These are phyloP conservation scores for Moesziomyces parantarcticus DNA, from an alignment of 1,284 basidiomycete species.

Conservation along the genomic window DNA sequence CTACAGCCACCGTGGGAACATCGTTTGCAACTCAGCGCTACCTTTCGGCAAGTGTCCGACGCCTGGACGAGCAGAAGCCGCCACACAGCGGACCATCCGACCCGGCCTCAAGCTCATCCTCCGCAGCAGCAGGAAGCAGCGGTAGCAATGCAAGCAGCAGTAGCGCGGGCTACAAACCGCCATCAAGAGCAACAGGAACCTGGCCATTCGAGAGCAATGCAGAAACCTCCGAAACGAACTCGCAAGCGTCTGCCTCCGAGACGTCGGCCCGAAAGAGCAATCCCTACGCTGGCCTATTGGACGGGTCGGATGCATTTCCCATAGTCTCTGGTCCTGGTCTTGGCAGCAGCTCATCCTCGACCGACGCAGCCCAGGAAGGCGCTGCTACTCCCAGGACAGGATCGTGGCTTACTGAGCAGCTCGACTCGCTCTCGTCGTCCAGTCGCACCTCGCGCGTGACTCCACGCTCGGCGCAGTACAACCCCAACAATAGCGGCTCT, in stretches of 20 bases:
- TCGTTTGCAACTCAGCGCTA: conserved; percentile 4
- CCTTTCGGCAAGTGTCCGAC: conserved; percentile 19
- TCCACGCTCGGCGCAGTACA: not conserved
- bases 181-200: conserved; percentile 7
- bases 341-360: not conserved
- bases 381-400: not conserved
- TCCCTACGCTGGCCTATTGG: conserved; percentile 35
- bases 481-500: not conserved
- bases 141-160: not conserved
- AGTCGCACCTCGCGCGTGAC: conserved; percentile 5
- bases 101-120: conserved; percentile 5
- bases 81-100: not conserved
- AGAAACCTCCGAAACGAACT: conserved; percentile 3
- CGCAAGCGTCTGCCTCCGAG: conserved; percentile 3
- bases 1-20: not conserved
- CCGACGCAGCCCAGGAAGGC: not conserved
- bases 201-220: conserved; percentile 21
- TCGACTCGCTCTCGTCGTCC: conserved; percentile 29
- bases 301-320: conserved; percentile 39
- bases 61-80: conserved; percentile 20
- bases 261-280: conserved; percentile 1
- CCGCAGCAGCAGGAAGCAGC: not conserved
- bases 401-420: conserved; percentile 34
- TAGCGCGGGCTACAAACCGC: conserved; percentile 16
- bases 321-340: conserved; percentile 8